Percentiles rank a stretch among this genome's conserved stretches.
These are phyloP conservation scores for Phascolomyces articulosus DNA, from an alignment of 371 early-diverging fungal species.

Conservation along the genomic window DNA sequence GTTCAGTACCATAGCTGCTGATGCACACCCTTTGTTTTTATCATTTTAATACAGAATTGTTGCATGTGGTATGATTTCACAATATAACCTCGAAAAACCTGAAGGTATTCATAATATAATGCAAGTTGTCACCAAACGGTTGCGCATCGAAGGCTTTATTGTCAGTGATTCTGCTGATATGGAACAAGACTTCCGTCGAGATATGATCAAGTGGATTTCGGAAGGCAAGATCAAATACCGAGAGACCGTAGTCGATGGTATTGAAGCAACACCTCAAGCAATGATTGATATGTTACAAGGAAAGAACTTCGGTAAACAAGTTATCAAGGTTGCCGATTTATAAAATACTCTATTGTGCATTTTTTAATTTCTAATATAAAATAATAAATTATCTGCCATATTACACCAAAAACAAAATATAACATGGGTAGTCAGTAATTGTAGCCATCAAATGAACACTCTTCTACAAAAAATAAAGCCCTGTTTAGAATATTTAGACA, in stretches of 20 bases:
- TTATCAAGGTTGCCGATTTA: constrained; percentile 68
- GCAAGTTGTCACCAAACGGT: constrained; percentile 42
- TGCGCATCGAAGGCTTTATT: constrained; percentile 68
- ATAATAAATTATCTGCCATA: no score
- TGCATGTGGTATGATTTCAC: constrained; percentile 72
- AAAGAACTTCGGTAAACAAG: constrained; percentile 83
- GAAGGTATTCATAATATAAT: constrained; percentile 36
- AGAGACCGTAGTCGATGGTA: constrained; percentile 70
- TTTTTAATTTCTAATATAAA: no score
- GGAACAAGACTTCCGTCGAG: constrained; percentile 56
- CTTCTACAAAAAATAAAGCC: no score
- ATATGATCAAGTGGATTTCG: constrained; percentile 65
- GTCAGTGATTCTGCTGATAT: constrained; percentile 45
- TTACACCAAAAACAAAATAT: no score
- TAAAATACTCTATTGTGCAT: constrained; percentile 18
- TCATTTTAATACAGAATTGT: constrained; percentile 38
- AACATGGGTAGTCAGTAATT: no score
- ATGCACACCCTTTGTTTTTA: no score
- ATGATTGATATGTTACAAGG: constrained; percentile 79
- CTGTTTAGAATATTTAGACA: no score
- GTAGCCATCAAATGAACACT: no score
- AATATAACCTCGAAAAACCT: constrained; percentile 58
- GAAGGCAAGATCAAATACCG: constrained; percentile 72
- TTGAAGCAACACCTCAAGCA: constrained; percentile 80
- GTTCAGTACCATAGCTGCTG: no score